Percentiles rank a stretch among this genome's conserved stretches.
These are phyloP conservation scores for Triglochin maritima DNA, from an alignment of 106 monocot genomes.

Conservation along the genomic window DNA sequence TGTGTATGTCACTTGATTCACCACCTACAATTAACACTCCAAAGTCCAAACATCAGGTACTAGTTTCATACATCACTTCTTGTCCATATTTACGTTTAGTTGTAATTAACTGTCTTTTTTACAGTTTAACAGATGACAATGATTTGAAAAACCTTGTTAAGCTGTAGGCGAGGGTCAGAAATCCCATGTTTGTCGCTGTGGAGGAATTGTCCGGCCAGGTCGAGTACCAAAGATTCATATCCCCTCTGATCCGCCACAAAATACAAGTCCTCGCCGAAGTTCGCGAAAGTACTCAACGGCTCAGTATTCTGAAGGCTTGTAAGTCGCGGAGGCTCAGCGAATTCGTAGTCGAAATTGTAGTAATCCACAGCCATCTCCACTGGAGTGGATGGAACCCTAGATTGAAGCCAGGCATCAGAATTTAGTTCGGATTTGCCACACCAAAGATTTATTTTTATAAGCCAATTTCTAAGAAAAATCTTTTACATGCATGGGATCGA, in stretches of 20 bases:
- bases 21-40: constrained; percentile 31
- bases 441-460: too few relatives aligned
- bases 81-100: too few relatives aligned
- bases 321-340: constrained; percentile 61
- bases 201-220: constrained; percentile 41
- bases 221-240: constrained; percentile 36
- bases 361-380: constrained; percentile 64
- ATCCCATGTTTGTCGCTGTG: constrained; percentile 27
- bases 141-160: constrained; percentile 35
- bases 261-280: constrained; percentile 42
- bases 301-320: constrained; percentile 64
- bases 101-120: too few relatives aligned
- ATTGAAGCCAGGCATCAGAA: too few relatives aligned
- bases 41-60: too few relatives aligned
- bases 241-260: constrained; percentile 58
- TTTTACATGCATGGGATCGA: too few relatives aligned
- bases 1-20: constrained; percentile 33
- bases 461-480: too few relatives aligned
- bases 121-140: too few relatives aligned
- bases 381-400: constrained; percentile 36
- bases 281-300: constrained; percentile 42
- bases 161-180: constrained; percentile 29
- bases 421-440: too few relatives aligned
- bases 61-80: too few relatives aligned
- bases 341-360: constrained; percentile 52